These are phyloP conservation scores for Pyronema omphalodes DNA, from an alignment of 495 filamentous ascomycete species.

Conservation along the genomic window DNA sequence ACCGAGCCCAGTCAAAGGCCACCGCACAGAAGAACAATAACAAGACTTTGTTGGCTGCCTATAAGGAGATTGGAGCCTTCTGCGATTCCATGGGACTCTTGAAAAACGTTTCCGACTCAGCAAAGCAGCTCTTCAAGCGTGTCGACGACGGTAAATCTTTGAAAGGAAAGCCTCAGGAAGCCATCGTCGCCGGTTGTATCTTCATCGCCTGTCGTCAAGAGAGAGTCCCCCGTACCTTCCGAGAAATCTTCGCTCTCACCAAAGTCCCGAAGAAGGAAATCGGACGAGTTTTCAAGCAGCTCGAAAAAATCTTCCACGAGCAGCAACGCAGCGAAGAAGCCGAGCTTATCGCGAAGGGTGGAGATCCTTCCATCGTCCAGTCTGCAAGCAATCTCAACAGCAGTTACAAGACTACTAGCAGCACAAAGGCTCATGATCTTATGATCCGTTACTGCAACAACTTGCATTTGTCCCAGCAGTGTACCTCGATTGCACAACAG, in stretches of 20 bases:
- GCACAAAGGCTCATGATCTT: slow-evolving; percentile 67
- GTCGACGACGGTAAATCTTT: slow-evolving; percentile 81
- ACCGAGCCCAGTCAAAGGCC: slow-evolving; percentile 69
- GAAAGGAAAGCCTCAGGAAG: slow-evolving; percentile 88
- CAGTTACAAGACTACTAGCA: slow-evolving; percentile 51
- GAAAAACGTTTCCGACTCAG: slow-evolving; percentile 59
- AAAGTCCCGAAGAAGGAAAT: slow-evolving; percentile 95
- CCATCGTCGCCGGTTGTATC: slow-evolving; percentile 85
- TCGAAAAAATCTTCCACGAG: slow-evolving; percentile 66
- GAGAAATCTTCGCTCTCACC: slow-evolving; percentile 77
- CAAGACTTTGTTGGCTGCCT: slow-evolving; percentile 58
- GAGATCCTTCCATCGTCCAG: slow-evolving; percentile 17
- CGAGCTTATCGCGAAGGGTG: slow-evolving; percentile 32
- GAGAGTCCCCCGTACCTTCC: slow-evolving; percentile 71
- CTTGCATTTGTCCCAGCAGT: slow-evolving; percentile 47
- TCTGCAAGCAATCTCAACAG: slow-evolving; percentile 24
- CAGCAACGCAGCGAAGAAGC: slow-evolving; percentile 38
- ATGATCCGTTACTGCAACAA: slow-evolving; percentile 76
- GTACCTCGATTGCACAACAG: slow-evolving; percentile 51
- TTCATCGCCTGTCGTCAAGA: slow-evolving; percentile 92
- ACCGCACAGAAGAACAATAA: slow-evolving; percentile 59
- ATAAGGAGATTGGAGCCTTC: slow-evolving; percentile 73
- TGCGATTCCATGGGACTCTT: slow-evolving; percentile 74
- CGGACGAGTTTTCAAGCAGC: slow-evolving; percentile 77
- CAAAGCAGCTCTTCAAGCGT: slow-evolving; percentile 86